Base-by-base conservation (phyloP, 805 yeast species). In the Cyberlindnera euphorbiiphila region DNA sequence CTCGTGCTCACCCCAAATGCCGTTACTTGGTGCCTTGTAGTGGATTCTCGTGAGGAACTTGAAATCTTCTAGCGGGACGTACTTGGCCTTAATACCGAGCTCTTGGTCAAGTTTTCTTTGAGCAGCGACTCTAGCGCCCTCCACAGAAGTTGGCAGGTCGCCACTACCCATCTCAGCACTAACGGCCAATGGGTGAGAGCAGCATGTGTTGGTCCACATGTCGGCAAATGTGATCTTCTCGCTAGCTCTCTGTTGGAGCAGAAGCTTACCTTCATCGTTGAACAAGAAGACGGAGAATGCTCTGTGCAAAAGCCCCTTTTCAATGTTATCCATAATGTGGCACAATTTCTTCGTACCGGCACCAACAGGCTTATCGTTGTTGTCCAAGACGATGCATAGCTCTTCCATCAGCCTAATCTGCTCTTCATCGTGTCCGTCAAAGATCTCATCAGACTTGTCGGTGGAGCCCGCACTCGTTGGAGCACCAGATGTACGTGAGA, bases 131-230 rank as follows among this genome's bases (percentile, higher is more conserved):
- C 78, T 84, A 37, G 77, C 95, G 41, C 98, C 98, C 19, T 63
- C 61, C 7, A 91, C 68, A 8, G 94, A 85, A 24, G 69, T 64
- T 6, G 65, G 61, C 41, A 89, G 68, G 29, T 53, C 55, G 25
- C 61, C 61, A 28, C 66, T 56, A 9, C 97, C 97, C 57, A 88
- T 67, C 62, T 93, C 99, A 25, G 76, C 66, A 25, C 80, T 73
- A 24, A 87, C 76, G 37, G 96, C 87, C 36, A 93, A 69, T 9
- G 99, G 99, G 60, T 93, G 99, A 1, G 98, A 89, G 62, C 99
- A 93, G 65, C 99, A 93, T 2, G 99, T 93, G 61, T 93, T 93
- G 18, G 99, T 93, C 99, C 99, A 93, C 82, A 89, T 79, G 41
- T 78, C 78, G 1, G 98, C 95, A 63, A 93, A 93, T 1, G 99